Evolutionary conservation across 768 basidiomycete genomes (phyloP).

Genomic region (Myochromella boudieri): DNA sequence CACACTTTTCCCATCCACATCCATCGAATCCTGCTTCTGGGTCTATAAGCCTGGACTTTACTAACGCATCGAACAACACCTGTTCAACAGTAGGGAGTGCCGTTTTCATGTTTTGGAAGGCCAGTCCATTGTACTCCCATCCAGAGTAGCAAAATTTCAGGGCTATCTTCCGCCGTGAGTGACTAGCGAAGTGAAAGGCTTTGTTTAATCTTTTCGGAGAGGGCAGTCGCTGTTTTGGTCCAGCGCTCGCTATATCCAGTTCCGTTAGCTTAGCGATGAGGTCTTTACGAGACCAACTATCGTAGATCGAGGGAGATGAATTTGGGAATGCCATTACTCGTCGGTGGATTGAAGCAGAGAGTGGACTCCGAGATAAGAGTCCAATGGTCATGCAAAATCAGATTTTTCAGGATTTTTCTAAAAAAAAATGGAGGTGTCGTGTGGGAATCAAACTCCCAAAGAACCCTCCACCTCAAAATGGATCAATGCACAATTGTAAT

Average conservation of each 20-base stretch:
- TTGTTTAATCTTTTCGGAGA: conserved; percentile 23
- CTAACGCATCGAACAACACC: conserved; percentile 78
- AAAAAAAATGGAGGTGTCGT: too few relatives aligned
- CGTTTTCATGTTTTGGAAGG: conserved; percentile 69
- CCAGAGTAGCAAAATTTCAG: conserved; percentile 92
- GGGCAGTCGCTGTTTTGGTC: conserved; percentile 26
- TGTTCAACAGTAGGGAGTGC: conserved; percentile 90
- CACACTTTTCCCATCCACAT: conserved; percentile 89
- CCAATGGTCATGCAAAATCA: conserved; percentile 16
- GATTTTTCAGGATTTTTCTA: too few relatives aligned
- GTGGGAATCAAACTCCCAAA: too few relatives aligned
- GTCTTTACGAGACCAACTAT: conserved; percentile 52
- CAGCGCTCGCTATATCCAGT: conserved; percentile 43
- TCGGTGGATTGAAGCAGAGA: conserved; percentile 5
- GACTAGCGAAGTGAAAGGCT: conserved; percentile 60
- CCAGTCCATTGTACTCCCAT: conserved; percentile 89
- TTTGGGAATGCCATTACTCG: conserved; percentile 14
- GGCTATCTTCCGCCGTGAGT: conserved; percentile 87
- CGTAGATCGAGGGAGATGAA: conserved; percentile 34
- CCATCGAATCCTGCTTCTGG: conserved; percentile 73
- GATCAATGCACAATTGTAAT: too few relatives aligned
- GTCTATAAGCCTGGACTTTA: conserved; percentile 77
- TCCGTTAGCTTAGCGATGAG: conserved; percentile 64
- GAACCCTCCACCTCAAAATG: too few relatives aligned
- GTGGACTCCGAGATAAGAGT: conserved; percentile 11